Conservation (phyloP, 805 yeast species). For the Metschnikowia reukaufii region DNA sequence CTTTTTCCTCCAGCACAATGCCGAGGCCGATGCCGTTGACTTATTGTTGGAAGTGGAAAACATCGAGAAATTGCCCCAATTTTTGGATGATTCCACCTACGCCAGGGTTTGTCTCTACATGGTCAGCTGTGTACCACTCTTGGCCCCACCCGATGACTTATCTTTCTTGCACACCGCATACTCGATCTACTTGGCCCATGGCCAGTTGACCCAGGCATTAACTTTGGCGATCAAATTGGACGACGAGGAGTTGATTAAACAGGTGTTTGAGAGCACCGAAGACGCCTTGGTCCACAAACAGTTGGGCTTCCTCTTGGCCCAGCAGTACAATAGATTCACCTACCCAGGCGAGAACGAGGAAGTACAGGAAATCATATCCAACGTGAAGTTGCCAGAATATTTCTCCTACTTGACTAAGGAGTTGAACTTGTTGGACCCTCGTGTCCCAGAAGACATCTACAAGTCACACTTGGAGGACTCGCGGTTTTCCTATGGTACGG, state of each 20-base stretch:
- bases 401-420: slow-evolving; percentile 81
- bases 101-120: slow-evolving; percentile 90
- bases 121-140: slow-evolving; percentile 93
- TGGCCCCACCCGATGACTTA: slow-evolving; percentile 92
- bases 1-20: slow-evolving; percentile 88
- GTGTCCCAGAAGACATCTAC: slow-evolving; percentile 92
- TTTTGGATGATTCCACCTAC: slow-evolving; percentile 80
- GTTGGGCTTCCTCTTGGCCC: slow-evolving; percentile 83
- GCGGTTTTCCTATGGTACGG: slow-evolving; percentile 56
- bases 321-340: slow-evolving; percentile 79
- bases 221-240: slow-evolving; percentile 87
- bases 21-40: slow-evolving; percentile 98
- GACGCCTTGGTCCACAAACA: slow-evolving; percentile 82
- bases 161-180: slow-evolving; percentile 86
- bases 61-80: slow-evolving; percentile 77
- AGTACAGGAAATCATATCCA: slow-evolving; percentile 83
- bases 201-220: slow-evolving; percentile 85
- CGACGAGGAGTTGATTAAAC: slow-evolving; percentile 70
- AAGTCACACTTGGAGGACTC: slow-evolving; percentile 83
- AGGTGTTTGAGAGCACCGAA: slow-evolving; percentile 77
- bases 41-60: slow-evolving; percentile 84
- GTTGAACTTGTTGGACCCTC: slow-evolving; percentile 83
- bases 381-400: slow-evolving; percentile 74
- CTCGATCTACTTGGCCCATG: slow-evolving; percentile 75
- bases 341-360: slow-evolving; percentile 59